Percentiles rank a stretch among this genome's conserved stretches.
phyloP scores from a whole-genome alignment of 441 rosid species.

The Codiaeum variegatum region DNA sequence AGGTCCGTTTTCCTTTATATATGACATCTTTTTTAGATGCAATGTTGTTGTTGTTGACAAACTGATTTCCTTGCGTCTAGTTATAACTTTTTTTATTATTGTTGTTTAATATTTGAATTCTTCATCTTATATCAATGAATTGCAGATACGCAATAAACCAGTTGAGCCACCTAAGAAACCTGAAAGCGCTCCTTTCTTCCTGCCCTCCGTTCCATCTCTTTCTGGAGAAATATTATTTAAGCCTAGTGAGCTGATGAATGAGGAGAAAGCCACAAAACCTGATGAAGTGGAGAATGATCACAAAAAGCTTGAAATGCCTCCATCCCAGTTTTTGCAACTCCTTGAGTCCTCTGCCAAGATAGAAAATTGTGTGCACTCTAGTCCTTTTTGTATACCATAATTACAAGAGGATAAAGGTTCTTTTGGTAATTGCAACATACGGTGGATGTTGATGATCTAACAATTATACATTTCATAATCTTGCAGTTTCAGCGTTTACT shows the following conservation, averaged over 20 bases:
- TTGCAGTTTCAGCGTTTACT: conserved; percentile 72
- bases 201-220: conserved; percentile 81
- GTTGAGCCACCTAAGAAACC: conserved; percentile 92
- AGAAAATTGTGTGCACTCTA: conserved; percentile 51
- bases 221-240: conserved; percentile 84
- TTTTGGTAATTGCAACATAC: background rate
- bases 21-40: background rate
- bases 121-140: conserved; percentile 9
- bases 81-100: background rate
- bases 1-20: conserved; percentile 41
- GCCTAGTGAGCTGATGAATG: conserved; percentile 42
- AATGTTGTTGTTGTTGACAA: background rate
- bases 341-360: conserved; percentile 55
- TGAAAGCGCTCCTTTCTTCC: conserved; percentile 84
- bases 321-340: conserved; percentile 54
- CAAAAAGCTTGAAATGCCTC: conserved; percentile 32
- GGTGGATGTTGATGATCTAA: conserved; percentile 12
- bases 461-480: conserved; percentile 16
- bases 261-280: conserved; percentile 28
- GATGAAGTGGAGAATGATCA: conserved; percentile 33
- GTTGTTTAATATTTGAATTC: background rate
- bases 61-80: background rate
- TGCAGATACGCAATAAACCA: conserved; percentile 88
- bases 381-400: conserved; percentile 3
- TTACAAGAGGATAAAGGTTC: conserved; percentile 9